Conservation (phyloP, 2,329 filamentous ascomycete species). For the Calonectria ilicicola region DNA sequence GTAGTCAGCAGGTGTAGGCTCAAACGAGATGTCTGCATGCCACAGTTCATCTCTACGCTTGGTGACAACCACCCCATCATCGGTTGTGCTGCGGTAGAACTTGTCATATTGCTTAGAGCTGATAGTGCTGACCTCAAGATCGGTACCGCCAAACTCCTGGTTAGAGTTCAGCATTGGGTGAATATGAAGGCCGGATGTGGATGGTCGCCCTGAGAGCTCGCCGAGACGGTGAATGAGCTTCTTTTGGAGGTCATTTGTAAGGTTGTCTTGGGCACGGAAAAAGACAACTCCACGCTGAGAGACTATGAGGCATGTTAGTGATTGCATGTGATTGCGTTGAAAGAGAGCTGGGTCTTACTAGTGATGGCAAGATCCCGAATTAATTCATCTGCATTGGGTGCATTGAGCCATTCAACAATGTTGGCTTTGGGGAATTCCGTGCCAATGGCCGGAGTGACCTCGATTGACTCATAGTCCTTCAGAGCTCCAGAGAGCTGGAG, state of each 20-base stretch:
- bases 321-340: neutral
- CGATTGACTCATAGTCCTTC: constrained; percentile 65
- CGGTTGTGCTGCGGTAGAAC: constrained; percentile 55
- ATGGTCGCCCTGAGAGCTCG: constrained; percentile 67
- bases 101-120: constrained; percentile 67
- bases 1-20: constrained; percentile 73
- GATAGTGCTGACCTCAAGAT: constrained; percentile 72
- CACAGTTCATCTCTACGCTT: constrained; percentile 49
- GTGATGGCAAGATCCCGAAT: constrained; percentile 76
- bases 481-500: constrained; percentile 63
- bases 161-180: constrained; percentile 68
- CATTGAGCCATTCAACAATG: constrained; percentile 70
- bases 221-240: constrained; percentile 71
- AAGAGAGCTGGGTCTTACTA: constrained; percentile 56
- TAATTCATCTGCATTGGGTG: constrained; percentile 71
- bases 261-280: constrained; percentile 72
- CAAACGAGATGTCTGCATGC: constrained; percentile 76
- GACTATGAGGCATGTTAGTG: constrained; percentile 55
- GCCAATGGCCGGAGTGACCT: constrained; percentile 72
- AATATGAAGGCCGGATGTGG: constrained; percentile 68
- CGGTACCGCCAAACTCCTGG: constrained; percentile 64
- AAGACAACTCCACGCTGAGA: constrained; percentile 78
- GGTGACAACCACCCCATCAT: constrained; percentile 42
- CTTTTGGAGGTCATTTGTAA: constrained; percentile 75
- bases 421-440: constrained; percentile 70